Percentiles rank a stretch among this genome's conserved stretches.
Conservation (phyloP, 78 protist species). For the Cavenderia fasciculata region DNA sequence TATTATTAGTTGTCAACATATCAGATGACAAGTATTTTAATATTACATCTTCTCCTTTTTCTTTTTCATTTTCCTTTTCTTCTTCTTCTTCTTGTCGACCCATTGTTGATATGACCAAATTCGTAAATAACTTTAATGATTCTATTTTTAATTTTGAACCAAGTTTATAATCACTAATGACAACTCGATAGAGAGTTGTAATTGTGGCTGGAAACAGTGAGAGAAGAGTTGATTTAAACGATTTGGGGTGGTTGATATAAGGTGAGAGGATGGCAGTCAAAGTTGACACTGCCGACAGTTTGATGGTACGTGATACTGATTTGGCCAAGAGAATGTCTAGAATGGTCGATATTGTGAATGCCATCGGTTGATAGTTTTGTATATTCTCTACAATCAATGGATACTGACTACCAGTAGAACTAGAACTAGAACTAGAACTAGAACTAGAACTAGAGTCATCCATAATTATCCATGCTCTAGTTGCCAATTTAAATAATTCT, state of each 20-base stretch:
- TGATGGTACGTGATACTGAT: neutral
- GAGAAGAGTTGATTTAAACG: neutral
- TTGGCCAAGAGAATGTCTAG: neutral
- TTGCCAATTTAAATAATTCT: neutral
- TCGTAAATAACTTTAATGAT: constrained; percentile 23
- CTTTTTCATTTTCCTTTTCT: too few relatives aligned
- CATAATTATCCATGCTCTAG: neutral
- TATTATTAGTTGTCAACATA: neutral
- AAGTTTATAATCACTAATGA: constrained; percentile 22
- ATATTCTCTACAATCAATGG: neutral
- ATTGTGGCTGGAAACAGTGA: constrained; percentile 21
- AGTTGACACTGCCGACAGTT: neutral
- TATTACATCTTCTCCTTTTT: too few relatives aligned
- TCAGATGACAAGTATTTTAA: too few relatives aligned
- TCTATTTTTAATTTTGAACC: constrained; percentile 33
- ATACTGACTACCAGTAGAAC: neutral
- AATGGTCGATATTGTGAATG: constrained; percentile 3
- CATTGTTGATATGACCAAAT: neutral
- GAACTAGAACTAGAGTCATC: neutral
- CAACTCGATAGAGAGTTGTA: neutral
- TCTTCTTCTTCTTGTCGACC: too few relatives aligned
- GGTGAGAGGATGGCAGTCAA: neutral
- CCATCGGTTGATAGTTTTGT: neutral
- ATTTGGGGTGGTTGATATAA: neutral
- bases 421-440: neutral